Evolutionary conservation across 129 eudicot species (phyloP), one percentile per base, ranked within the genome.

Genomic region (Flaveria sonorensis): DNA sequence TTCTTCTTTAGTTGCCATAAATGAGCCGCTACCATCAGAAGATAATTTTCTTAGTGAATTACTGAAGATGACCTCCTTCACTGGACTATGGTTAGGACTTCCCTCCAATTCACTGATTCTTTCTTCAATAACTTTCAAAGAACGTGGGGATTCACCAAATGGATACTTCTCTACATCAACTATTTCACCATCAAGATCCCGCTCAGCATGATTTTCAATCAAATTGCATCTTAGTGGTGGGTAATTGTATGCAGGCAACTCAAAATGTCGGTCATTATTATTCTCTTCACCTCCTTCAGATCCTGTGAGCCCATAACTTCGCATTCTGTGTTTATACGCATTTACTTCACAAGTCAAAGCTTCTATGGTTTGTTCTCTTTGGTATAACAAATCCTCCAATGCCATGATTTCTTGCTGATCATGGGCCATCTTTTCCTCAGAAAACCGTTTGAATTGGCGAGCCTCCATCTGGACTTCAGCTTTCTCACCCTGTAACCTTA

Each of bases 351-450:
- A 93, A 0, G 89, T 74, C 63, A 93, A 87, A 20, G 97, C 86
- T 67, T 90, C 88, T 21, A 93, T 87, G 28, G 88, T 28, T 21
- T 93, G 96, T 74, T 93, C 98, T 79, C 89, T 81, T 80, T 90
- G 88, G 52, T 93, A 93, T 80, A 93, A 76, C 68, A 81, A 56
- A 57, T 93, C 98, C 76, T 90, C 98, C 91, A 93, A 64, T 0
- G 83, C 87, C 61, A 84, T 63, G 43, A 81, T 15, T 81, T 90
- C 98, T 39, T 87, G 85, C 73, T 85, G 93, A 71, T 93, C 98
- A 83, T 93, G 98, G 2, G 97, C 90, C 87, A 86, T 93, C 80
- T 83, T 93, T 84, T 93, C 98, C 84, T 93, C 98, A 3, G 89
- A 85, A 83, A 88, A 93, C 46, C 97, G 83, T 74, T 90, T 93